A percentile compares a stretch with the other conserved stretches of the same genome.
These are phyloP conservation scores for Penicillium sp. DNA, from an alignment of 2,329 filamentous ascomycete genomes.

Conservation along the genomic window DNA sequence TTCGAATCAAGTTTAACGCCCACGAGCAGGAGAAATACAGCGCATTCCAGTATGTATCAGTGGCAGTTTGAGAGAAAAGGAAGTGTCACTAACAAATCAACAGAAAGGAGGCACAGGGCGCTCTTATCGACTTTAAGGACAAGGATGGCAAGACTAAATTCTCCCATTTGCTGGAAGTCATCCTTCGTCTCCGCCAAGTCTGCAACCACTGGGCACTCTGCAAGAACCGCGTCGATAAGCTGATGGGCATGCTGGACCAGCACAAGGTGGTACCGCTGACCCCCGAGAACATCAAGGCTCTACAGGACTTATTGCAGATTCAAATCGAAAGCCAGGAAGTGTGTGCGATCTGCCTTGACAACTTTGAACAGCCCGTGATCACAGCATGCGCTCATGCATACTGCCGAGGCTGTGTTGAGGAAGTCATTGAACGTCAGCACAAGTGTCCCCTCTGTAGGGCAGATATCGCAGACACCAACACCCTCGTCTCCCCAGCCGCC, in stretches of 20 bases:
- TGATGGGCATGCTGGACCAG: constrained; percentile 69
- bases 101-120: constrained; percentile 72
- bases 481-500: constrained; percentile 67
- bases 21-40: constrained; percentile 80
- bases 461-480: constrained; percentile 60
- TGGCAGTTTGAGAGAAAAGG: background rate
- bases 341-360: constrained; percentile 79
- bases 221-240: constrained; percentile 70
- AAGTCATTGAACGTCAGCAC: constrained; percentile 72
- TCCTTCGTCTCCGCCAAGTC: constrained; percentile 80
- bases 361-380: constrained; percentile 72
- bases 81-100: constrained; percentile 29
- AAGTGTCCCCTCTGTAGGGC: constrained; percentile 86
- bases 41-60: constrained; percentile 61
- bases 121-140: constrained; percentile 62
- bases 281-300: constrained; percentile 68
- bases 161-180: constrained; percentile 74
- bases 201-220: constrained; percentile 90
- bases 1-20: constrained; percentile 70
- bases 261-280: constrained; percentile 70
- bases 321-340: constrained; percentile 80
- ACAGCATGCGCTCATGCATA: constrained; percentile 84
- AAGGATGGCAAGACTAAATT: constrained; percentile 59
- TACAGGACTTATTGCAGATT: constrained; percentile 75
- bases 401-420: constrained; percentile 71